Conservation (phyloP, 352 stramenopile species). For the Globisporangium emineosum region DNA sequence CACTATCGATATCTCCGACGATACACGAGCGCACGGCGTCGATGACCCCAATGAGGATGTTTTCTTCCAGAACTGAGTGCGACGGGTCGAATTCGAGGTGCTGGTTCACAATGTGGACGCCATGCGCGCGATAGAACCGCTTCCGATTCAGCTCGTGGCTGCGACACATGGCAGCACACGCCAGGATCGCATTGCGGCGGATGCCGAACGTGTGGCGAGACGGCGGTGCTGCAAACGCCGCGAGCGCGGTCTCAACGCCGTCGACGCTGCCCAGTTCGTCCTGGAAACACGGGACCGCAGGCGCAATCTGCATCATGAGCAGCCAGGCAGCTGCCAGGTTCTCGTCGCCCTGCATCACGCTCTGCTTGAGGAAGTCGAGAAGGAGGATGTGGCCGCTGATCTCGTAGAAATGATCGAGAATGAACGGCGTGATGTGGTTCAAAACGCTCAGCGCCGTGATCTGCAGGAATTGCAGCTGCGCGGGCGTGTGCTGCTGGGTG, state of each 20-base stretch:
- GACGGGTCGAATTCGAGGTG: constrained; percentile 48
- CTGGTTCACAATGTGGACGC: constrained; percentile 38
- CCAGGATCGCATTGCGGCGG: constrained; percentile 58
- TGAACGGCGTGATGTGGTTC: constrained; percentile 44
- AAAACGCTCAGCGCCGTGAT: constrained; percentile 54
- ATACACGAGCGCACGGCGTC: constrained; percentile 67
- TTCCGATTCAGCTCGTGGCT: constrained; percentile 44
- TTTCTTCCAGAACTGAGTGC: constrained; percentile 61
- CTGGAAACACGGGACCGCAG: constrained; percentile 32
- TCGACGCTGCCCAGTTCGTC: constrained; percentile 40
- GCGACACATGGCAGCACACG: constrained; percentile 55
- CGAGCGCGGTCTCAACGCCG: constrained; percentile 49
- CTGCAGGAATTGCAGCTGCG: constrained; percentile 55
- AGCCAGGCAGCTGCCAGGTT: constrained; percentile 46
- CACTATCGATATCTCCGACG: constrained; percentile 47
- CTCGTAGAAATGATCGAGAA: constrained; percentile 62
- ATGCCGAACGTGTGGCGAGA: constrained; percentile 58
- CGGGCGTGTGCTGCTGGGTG: constrained; percentile 36
- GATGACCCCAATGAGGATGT: constrained; percentile 59
- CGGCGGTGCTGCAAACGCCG: constrained; percentile 40
- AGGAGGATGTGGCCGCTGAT: constrained; percentile 43
- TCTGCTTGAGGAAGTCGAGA: constrained; percentile 47
- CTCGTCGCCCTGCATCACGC: constrained; percentile 31
- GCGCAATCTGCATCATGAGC: constrained; percentile 48
- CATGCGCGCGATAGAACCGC: constrained; percentile 48